Base-by-base conservation (phyloP, 495 filamentous ascomycete species). In the Friedmanniomyces simplex region DNA sequence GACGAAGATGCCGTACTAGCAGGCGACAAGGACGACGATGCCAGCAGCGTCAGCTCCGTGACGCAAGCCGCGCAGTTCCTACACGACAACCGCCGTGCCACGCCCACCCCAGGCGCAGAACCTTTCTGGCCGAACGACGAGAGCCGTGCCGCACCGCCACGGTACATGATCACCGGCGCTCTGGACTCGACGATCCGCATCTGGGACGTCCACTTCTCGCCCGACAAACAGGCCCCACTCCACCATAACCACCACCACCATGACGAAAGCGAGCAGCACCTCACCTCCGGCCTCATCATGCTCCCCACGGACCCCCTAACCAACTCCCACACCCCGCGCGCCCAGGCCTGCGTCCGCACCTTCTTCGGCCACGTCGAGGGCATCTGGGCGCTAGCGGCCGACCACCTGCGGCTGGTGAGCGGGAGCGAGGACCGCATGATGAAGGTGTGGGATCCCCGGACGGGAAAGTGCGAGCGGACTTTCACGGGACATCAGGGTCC, bases 351-450 rank as follows among this genome's bases (percentile, higher is more conserved):
- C 65, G 73, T 95, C 11, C 87, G 87, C 52, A 96, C 89, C 3
- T 91, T 95, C 72, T 99, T 97, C 59, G 93, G 93, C 0, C 93
- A 99, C 62, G 75, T 99, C 22, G 93, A 97, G 68, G 93, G 93
- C 24, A 84, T 99, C 22, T 99, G 93, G 93, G 86, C 87, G 11
- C 78, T 99, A 5, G 91, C 88, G 1, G 94, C 88, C 1, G 94
- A 99, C 68, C 89, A 87, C 0, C 75, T 99, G 34, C 82, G 93
- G 16, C 81, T 95, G 28, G 88, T 96, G 34, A 87, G 84, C 52
- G 93, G 91, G 12, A 85, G 87, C 34, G 85, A 96, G 70, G 93
- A 99, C 71, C 82, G 86, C 37, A 96, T 91, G 83, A 86, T 95
- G 69, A 96, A 96, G 69, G 85, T 94, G 37, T 98, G 94, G 94